Evolutionary conservation across 768 basidiomycete genomes (phyloP), one percentile per base, ranked within the genome.

Genomic region (Russula olivacea): DNA sequence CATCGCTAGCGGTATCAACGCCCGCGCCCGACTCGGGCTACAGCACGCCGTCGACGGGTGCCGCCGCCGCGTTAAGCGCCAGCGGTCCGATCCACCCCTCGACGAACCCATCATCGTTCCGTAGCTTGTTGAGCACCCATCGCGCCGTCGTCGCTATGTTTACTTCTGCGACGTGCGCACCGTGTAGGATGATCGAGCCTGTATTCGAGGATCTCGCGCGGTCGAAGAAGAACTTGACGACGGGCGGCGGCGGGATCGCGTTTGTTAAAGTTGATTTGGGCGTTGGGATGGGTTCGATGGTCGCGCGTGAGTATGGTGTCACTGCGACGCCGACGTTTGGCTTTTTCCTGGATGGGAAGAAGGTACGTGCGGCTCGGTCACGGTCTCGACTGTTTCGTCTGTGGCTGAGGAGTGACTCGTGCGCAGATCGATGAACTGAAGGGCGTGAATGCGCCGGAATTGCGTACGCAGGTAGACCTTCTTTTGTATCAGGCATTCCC

Each of bases 231-330:
- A 17, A 36, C 10, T 34, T 3, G 43, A n/a, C 17, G 1, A 21
- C 9, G 10, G 25, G 9, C 47, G 14, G 43, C n/a, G 65, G 75
- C 69, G n/a, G 83, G 3, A 81, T 88, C 23, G 89, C 82, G 2
- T 98, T 97, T 68, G 83, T 88, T 4, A 91, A 92, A 73, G 82
- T 97, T 40, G 95, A 98, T 74, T 76, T 92, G 66, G 83, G 80
- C 5, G 81, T 88, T 14, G 89, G 88, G 0, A 73, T 83, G 73
- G 88, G 88, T 0, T 69, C 73, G 3, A 76, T 76, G 58, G 74
- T 96, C 17, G 89, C 87, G 0, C 64, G 73, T 1, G 77, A 85
- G 71, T 89, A 82, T 76, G 78, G 81, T 15, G 83, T 97, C 1
- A 73, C 80, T 17, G 93, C 81, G 19, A 96, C 91, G 2, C 95